These are phyloP conservation scores for Cladosporium phlei DNA, from an alignment of 2,329 filamentous ascomycete species.

Conservation along the genomic window DNA sequence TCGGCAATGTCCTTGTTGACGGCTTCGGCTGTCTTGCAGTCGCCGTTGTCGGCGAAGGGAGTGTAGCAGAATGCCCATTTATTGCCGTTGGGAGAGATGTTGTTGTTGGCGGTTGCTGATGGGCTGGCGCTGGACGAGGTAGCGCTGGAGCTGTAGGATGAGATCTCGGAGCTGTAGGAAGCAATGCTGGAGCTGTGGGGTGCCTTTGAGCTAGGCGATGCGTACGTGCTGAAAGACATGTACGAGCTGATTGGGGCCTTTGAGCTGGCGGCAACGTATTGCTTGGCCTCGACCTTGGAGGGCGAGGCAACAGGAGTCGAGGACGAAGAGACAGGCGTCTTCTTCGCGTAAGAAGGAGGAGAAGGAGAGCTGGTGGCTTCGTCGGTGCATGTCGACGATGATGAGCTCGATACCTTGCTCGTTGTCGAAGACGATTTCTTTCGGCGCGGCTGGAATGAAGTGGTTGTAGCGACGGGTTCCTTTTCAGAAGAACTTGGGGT, in stretches of 20 bases:
- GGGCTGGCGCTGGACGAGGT: slow-evolving; percentile 3
- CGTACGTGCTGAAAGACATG: slow-evolving; percentile 21
- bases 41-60: slow-evolving; percentile 39
- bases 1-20: slow-evolving; percentile 39
- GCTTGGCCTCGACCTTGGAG: not conserved
- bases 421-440: not conserved
- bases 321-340: slow-evolving; percentile 4
- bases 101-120: slow-evolving; percentile 4
- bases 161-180: slow-evolving; percentile 2
- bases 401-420: not conserved
- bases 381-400: slow-evolving; percentile 1
- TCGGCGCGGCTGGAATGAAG: slow-evolving; percentile 1
- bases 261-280: slow-evolving; percentile 27
- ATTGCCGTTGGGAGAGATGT: slow-evolving; percentile 36
- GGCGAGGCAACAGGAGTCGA: not conserved
- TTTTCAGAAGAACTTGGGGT: slow-evolving; percentile 8
- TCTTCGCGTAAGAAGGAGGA: not conserved
- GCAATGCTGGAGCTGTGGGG: slow-evolving; percentile 3
- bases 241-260: slow-evolving; percentile 25
- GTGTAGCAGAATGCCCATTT: slow-evolving; percentile 49
- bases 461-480: not conserved
- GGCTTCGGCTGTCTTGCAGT: slow-evolving; percentile 39
- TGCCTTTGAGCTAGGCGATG: slow-evolving; percentile 21
- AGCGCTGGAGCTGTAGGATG: slow-evolving; percentile 6
- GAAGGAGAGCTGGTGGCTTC: not conserved